Conservation (phyloP, 306 rosid genomes). For the Hippophae gyantsensis region DNA sequence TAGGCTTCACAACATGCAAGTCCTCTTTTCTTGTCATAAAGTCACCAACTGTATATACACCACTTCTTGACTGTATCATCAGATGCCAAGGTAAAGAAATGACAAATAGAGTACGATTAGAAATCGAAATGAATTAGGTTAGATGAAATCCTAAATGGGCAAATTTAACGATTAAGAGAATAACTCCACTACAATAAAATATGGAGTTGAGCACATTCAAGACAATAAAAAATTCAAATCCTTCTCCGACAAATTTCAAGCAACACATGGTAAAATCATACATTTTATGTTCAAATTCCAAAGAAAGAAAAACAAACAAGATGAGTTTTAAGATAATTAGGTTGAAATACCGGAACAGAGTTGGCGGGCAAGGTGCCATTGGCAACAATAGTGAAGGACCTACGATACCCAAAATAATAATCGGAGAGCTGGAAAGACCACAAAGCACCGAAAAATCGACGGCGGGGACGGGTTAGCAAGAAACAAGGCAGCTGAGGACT, state of each 20-base stretch:
- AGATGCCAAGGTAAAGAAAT: neutral
- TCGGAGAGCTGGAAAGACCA: neutral
- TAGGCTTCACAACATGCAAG: constrained; percentile 55
- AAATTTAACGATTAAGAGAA: no score
- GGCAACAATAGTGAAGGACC: constrained; percentile 3
- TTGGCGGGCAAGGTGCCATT: constrained; percentile 12
- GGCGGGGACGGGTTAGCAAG: no score
- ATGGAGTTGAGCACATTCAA: no score
- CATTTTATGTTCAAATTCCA: neutral
- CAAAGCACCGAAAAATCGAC: no score
- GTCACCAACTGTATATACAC: constrained; percentile 60
- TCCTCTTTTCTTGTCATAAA: constrained; percentile 71
- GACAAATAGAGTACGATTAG: neutral
- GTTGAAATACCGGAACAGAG: constrained; percentile 33
- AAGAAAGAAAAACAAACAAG: neutral
- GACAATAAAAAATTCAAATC: no score
- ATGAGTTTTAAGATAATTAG: neutral
- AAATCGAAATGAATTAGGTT: neutral
- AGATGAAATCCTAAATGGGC: neutral
- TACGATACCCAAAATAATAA: constrained; percentile 1
- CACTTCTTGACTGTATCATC: constrained; percentile 40
- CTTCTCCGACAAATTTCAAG: no score
- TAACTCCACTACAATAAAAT: no score
- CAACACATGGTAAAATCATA: no score
- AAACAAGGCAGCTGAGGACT: no score